Evolutionary conservation across 1,284 basidiomycete genomes (phyloP).

Genomic region (Fomitiporia mediterranea): DNA sequence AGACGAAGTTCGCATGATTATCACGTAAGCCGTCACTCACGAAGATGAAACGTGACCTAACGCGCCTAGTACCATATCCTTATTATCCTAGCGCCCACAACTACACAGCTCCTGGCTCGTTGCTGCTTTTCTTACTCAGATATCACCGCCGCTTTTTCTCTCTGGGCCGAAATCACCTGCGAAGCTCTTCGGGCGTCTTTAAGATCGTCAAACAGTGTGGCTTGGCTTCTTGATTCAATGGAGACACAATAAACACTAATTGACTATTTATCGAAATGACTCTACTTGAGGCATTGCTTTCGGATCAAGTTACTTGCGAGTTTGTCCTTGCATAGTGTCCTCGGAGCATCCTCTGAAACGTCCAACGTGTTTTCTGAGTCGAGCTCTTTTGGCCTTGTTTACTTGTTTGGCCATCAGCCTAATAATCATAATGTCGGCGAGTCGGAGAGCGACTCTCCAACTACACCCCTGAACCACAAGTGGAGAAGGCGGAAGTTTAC

Average conservation of each 20-base stretch:
- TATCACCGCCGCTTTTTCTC: neutral
- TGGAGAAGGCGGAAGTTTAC: neutral
- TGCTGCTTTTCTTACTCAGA: neutral
- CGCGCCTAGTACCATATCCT: neutral
- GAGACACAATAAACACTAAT: neutral
- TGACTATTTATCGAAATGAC: neutral
- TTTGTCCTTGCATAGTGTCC: neutral
- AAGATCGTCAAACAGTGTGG: neutral
- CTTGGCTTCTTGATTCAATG: neutral
- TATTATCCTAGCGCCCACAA: neutral
- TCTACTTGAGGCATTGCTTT: neutral
- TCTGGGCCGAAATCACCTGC: neutral
- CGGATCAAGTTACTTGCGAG: neutral
- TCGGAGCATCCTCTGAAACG: neutral
- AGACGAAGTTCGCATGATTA: constrained; percentile 7
- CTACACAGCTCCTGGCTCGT: neutral
- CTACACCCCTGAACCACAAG: neutral
- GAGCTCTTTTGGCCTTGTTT: neutral
- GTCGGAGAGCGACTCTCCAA: neutral
- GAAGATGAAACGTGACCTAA: neutral
- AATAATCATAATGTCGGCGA: neutral
- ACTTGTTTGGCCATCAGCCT: neutral
- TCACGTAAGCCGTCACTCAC: neutral
- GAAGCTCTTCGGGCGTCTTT: neutral
- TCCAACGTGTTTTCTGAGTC: neutral